Conservation (phyloP, 2,329 filamentous ascomycete genomes). For the Colletotrichum orbiculare region DNA sequence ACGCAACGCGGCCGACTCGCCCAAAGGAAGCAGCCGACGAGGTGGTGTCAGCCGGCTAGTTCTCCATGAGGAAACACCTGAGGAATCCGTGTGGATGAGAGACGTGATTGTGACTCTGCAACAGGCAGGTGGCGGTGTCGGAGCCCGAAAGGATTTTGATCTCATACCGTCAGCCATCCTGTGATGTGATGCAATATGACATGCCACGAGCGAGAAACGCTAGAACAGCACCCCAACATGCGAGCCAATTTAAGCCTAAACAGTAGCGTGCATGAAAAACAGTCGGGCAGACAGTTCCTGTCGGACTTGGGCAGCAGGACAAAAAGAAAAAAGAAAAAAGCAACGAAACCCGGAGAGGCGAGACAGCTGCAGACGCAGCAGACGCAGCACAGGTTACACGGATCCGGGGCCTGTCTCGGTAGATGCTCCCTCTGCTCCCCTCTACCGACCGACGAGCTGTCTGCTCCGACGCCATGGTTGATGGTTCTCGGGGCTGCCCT, state of each 20-base stretch:
- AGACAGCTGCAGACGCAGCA: background rate
- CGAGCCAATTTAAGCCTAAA: slow-evolving; percentile 7
- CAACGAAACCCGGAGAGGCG: background rate
- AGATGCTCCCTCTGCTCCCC: slow-evolving; percentile 25
- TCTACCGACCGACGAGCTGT: slow-evolving; percentile 16
- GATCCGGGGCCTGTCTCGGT: slow-evolving; percentile 21
- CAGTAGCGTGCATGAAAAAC: background rate
- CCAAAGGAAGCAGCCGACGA: background rate
- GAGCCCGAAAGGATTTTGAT: background rate
- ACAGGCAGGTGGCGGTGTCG: slow-evolving; percentile 17
- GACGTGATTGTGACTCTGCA: background rate
- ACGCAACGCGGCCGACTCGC: background rate
- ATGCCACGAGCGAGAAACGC: background rate
- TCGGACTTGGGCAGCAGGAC: background rate
- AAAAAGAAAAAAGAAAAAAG: background rate
- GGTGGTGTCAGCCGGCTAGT: slow-evolving; percentile 6
- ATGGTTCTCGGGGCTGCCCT: slow-evolving; percentile 21
- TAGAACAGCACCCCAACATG: slow-evolving; percentile 7
- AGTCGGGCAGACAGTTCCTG: background rate
- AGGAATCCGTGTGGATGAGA: background rate
- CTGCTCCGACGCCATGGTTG: slow-evolving; percentile 17
- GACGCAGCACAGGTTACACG: slow-evolving; percentile 1
- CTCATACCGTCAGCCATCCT: slow-evolving; percentile 5
- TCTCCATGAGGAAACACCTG: slow-evolving; percentile 12
- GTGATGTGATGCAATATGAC: background rate